Evolutionary conservation across 768 basidiomycete genomes (phyloP).

Genomic region (Favolaschia claudopus): DNA sequence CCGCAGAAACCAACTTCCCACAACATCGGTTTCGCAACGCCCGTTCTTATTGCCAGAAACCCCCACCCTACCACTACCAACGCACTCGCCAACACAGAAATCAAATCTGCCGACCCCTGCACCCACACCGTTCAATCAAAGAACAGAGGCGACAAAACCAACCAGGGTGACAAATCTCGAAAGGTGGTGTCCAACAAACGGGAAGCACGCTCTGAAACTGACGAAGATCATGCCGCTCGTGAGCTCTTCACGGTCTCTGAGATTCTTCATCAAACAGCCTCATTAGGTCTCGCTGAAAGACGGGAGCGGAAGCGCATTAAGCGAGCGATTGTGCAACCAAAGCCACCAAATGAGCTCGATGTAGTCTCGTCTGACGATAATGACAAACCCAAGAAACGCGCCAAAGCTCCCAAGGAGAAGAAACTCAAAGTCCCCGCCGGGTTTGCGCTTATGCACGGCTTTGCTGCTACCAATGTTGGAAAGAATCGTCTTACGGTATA

Average conservation of each 20-base stretch:
- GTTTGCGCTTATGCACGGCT: constrained; percentile 74
- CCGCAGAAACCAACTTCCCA: constrained; percentile 9
- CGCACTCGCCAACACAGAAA: background rate
- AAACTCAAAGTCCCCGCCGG: constrained; percentile 48
- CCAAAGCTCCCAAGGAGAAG: constrained; percentile 20
- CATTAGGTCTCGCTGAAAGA: constrained; percentile 67
- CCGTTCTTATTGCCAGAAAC: constrained; percentile 9
- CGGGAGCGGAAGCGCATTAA: constrained; percentile 69
- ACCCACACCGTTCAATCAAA: background rate
- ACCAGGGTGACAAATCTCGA: background rate
- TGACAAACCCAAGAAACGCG: constrained; percentile 8
- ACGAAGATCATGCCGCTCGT: constrained; percentile 47
- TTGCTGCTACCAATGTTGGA: constrained; percentile 68
- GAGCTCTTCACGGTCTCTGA: constrained; percentile 19
- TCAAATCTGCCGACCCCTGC: background rate
- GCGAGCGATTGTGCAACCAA: constrained; percentile 57
- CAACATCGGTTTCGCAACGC: constrained; percentile 16
- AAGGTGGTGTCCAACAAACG: constrained; percentile 22
- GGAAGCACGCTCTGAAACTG: constrained; percentile 28
- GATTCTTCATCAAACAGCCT: background rate
- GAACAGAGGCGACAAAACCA: background rate
- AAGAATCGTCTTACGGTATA: constrained; percentile 68
- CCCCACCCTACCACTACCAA: background rate
- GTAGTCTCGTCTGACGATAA: constrained; percentile 14
- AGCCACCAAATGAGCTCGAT: constrained; percentile 27